Evolutionary conservation across 1,284 basidiomycete species (phyloP).

Genomic region (Chalciporus sp.): DNA sequence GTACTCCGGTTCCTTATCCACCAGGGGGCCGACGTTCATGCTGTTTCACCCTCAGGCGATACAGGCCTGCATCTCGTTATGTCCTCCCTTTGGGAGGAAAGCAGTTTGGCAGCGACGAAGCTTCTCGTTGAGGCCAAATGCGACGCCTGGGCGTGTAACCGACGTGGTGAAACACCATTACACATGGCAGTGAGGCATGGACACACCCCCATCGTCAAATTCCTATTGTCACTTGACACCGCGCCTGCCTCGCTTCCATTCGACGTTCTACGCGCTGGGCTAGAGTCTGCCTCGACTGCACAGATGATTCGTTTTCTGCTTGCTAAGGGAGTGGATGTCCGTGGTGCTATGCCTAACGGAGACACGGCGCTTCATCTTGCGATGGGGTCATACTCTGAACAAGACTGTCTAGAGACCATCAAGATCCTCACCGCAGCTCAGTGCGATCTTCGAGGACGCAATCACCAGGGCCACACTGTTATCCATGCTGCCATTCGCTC

Average conservation of each 20-base stretch:
- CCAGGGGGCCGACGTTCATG: background rate
- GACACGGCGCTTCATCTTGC: conserved; percentile 5
- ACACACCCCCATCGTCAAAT: background rate
- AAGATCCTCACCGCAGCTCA: conserved; percentile 1
- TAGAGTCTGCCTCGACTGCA: background rate
- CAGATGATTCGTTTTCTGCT: background rate
- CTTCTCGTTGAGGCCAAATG: conserved; percentile 10
- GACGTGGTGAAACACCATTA: conserved; percentile 4
- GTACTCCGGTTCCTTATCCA: conserved; percentile 8
- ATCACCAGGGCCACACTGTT: background rate
- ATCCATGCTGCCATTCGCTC: background rate
- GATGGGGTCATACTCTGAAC: background rate
- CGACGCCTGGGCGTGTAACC: conserved; percentile 1
- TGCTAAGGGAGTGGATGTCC: background rate
- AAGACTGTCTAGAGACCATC: background rate
- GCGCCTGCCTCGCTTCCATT: background rate
- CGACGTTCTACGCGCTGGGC: conserved; percentile 5
- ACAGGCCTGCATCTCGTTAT: conserved; percentile 7
- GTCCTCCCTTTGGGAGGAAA: background rate
- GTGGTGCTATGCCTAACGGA: background rate
- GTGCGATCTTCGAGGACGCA: background rate
- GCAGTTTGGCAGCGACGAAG: background rate
- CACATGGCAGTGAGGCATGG: background rate
- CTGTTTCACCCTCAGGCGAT: background rate
- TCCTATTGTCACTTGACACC: conserved; percentile 1